These are phyloP conservation scores for Monosporascus sp. DNA, from an alignment of 2,329 filamentous ascomycete genomes.

Conservation along the genomic window DNA sequence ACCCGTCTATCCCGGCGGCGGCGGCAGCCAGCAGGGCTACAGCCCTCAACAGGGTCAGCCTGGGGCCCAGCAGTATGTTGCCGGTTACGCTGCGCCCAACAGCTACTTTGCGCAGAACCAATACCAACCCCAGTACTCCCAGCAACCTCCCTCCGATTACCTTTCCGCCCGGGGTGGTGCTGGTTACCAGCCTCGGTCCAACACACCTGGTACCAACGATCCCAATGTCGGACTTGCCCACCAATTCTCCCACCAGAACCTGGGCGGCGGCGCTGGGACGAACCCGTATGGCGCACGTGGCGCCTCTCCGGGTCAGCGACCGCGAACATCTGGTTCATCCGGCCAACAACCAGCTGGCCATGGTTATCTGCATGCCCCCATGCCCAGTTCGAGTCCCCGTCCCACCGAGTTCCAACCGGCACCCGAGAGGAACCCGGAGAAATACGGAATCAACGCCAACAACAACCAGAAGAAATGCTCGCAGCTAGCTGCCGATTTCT, in stretches of 20 bases:
- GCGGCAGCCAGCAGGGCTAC: conserved; percentile 40
- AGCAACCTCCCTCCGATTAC: conserved; percentile 19
- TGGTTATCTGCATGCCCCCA: conserved; percentile 62
- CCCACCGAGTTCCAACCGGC: conserved; percentile 70
- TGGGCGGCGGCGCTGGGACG: conserved; percentile 66
- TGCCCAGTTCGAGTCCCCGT: conserved; percentile 54
- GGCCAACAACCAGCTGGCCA: conserved; percentile 54
- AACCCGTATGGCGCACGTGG: conserved; percentile 65
- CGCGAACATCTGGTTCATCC: conserved; percentile 73
- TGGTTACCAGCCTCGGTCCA: conserved; percentile 47
- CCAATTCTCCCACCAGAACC: conserved; percentile 95
- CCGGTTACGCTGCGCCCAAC: conserved; percentile 41
- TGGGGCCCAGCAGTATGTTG: conserved; percentile 37
- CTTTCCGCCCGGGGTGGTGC: conserved; percentile 22
- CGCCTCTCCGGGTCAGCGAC: conserved; percentile 67
- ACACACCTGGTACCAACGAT: conserved; percentile 64
- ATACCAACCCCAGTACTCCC: conserved; percentile 40
- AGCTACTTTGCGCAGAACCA: conserved; percentile 60
- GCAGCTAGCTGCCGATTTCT: conserved; percentile 79
- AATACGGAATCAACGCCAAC: conserved; percentile 59
- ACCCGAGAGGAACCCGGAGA: conserved; percentile 82
- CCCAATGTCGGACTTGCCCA: conserved; percentile 87
- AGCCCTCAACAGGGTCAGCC: conserved; percentile 37
- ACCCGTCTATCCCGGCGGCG: conserved; percentile 58
- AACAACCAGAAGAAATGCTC: conserved; percentile 68